Conservation (phyloP, 257 asterid genomes). For the Misopates orontium region DNA sequence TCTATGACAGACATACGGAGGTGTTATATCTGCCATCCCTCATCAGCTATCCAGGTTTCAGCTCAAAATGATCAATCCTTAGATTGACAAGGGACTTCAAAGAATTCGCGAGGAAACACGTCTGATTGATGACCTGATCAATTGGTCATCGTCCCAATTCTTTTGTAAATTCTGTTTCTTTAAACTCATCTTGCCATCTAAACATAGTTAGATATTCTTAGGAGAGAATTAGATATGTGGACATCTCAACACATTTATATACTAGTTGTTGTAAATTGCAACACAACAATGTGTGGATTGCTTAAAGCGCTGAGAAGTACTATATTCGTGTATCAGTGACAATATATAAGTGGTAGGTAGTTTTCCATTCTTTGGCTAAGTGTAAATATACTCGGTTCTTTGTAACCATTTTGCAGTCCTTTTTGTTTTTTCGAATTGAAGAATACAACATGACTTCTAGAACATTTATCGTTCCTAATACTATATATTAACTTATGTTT, state of each 20-base stretch:
- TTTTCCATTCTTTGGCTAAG: no score
- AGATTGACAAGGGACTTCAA: not conserved
- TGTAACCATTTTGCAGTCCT: no score
- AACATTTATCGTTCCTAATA: no score
- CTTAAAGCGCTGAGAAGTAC: not conserved
- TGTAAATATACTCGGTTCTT: no score
- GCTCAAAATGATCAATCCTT: slow-evolving; percentile 62
- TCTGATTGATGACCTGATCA: not conserved
- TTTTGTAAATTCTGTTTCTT: not conserved
- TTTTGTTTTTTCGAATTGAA: no score
- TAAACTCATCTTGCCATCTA: not conserved
- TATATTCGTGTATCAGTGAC: no score
- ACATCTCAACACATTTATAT: not conserved
- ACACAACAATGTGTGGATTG: not conserved
- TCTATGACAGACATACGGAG: slow-evolving; percentile 77
- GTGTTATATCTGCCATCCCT: slow-evolving; percentile 88
- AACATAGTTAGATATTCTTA: not conserved
- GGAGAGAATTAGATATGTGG: not conserved
- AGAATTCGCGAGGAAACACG: not conserved
- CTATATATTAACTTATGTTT: no score
- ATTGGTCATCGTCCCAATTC: slow-evolving; percentile 2
- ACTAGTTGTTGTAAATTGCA: not conserved
- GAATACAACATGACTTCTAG: no score
- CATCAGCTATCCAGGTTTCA: slow-evolving; percentile 95
- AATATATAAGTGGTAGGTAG: no score